Conservation (phyloP, 2,329 filamentous ascomycete species). For the Diaporthe sp. region DNA sequence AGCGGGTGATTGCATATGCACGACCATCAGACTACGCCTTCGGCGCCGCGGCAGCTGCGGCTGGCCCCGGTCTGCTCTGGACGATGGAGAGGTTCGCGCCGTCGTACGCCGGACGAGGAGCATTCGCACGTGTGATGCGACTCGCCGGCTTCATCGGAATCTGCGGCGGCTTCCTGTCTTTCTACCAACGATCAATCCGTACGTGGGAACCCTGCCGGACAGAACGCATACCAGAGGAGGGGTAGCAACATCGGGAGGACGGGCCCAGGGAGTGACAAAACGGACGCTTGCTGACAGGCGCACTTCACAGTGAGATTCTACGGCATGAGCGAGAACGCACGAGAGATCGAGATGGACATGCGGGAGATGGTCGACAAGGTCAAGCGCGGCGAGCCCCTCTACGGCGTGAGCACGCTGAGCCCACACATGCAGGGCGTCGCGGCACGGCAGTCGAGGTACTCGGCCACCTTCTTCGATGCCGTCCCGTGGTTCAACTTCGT, state of each 20-base stretch:
- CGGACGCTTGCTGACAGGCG: slow-evolving; percentile 24
- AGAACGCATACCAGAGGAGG: neutral
- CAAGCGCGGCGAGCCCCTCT: slow-evolving; percentile 90
- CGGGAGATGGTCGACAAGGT: slow-evolving; percentile 97
- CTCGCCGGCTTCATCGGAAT: slow-evolving; percentile 79
- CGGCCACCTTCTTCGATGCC: slow-evolving; percentile 84
- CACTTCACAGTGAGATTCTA: slow-evolving; percentile 85
- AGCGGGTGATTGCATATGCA: slow-evolving; percentile 89
- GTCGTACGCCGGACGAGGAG: slow-evolving; percentile 84
- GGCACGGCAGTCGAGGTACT: slow-evolving; percentile 91
- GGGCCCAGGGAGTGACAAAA: too few relatives aligned
- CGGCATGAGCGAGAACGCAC: slow-evolving; percentile 90
- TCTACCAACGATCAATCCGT: slow-evolving; percentile 88
- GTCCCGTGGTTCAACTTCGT: slow-evolving; percentile 99
- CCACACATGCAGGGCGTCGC: slow-evolving; percentile 96
- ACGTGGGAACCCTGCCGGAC: slow-evolving; percentile 58
- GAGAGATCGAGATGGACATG: slow-evolving; percentile 97
- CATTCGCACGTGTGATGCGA: slow-evolving; percentile 86
- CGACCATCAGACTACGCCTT: slow-evolving; percentile 84
- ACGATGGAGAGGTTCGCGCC: slow-evolving; percentile 88
- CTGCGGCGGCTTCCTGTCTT: slow-evolving; percentile 83
- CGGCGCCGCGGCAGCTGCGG: slow-evolving; percentile 76
- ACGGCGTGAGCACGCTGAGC: slow-evolving; percentile 82
- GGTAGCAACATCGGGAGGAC: neutral
- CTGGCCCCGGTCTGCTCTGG: slow-evolving; percentile 80